Evolutionary conservation across 169 alveolate genomes (phyloP).

Genomic region (Babesia bovis): DNA sequence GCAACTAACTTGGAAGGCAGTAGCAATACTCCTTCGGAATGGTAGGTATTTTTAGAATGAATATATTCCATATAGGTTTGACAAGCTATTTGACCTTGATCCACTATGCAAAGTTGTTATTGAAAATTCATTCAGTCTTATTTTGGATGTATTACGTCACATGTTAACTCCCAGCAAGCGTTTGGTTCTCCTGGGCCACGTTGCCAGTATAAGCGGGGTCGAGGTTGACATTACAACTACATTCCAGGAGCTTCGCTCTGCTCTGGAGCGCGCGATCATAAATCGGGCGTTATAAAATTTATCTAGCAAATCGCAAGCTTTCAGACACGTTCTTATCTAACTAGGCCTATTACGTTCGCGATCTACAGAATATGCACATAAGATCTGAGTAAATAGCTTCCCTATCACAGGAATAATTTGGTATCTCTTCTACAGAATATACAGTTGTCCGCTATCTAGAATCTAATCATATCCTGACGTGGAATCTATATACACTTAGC

Average conservation of each 20-base stretch:
- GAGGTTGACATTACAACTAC: constrained; percentile 46
- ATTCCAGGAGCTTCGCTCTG: constrained; percentile 24
- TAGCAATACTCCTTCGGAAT: constrained; percentile 13
- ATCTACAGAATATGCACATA: too few relatives aligned
- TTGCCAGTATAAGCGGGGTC: constrained; percentile 44
- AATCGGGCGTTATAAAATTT: too few relatives aligned
- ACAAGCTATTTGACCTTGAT: constrained; percentile 40
- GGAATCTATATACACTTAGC: too few relatives aligned
- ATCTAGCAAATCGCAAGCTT: too few relatives aligned
- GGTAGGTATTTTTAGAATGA: constrained; percentile 11
- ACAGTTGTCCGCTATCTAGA: too few relatives aligned
- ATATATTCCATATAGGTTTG: constrained; percentile 38
- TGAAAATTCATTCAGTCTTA: constrained; percentile 15
- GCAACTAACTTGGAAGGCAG: neutral
- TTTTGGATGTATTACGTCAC: constrained; percentile 54
- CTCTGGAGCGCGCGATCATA: constrained; percentile 12
- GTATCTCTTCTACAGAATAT: too few relatives aligned
- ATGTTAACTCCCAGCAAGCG: constrained; percentile 59
- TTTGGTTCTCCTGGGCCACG: constrained; percentile 52
- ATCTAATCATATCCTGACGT: too few relatives aligned
- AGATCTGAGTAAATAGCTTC: too few relatives aligned
- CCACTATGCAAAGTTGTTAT: neutral
- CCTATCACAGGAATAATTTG: too few relatives aligned
- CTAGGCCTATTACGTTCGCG: too few relatives aligned
- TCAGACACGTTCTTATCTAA: too few relatives aligned